Conservation (phyloP, 306 rosid species). For the Acacia crassicarpa region DNA sequence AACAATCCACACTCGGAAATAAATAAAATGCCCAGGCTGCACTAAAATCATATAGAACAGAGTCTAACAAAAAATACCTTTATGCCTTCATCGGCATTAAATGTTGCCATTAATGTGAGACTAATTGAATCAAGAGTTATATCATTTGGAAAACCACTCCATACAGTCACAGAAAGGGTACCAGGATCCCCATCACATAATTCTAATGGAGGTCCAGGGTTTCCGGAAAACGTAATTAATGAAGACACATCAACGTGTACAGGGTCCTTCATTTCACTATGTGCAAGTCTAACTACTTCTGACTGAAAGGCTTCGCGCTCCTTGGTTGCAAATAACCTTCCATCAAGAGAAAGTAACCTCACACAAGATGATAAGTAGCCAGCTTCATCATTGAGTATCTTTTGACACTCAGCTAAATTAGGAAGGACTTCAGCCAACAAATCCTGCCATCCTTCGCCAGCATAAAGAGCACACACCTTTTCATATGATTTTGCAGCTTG, state of each 20-base stretch:
- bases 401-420: conserved; percentile 92
- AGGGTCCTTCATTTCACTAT: conserved; percentile 96
- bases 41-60: conserved; percentile 31
- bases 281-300: conserved; percentile 85
- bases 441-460: conserved; percentile 98
- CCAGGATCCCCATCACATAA: conserved; percentile 95
- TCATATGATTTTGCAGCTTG: conserved; percentile 98
- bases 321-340: conserved; percentile 75
- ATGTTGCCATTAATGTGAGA: conserved; percentile 84
- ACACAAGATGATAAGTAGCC: conserved; percentile 96
- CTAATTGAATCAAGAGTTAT: conserved; percentile 91
- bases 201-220: conserved; percentile 92
- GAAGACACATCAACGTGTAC: conserved; percentile 95
- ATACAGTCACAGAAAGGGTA: conserved; percentile 74
- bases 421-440: conserved; percentile 95
- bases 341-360: conserved; percentile 93
- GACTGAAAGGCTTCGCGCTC: conserved; percentile 93
- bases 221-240: conserved; percentile 91
- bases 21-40: conserved; percentile 13
- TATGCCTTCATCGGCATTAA: conserved; percentile 88
- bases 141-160: conserved; percentile 98
- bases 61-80: conserved; percentile 60
- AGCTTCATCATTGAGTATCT: conserved; percentile 89
- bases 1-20: conserved; percentile 22
- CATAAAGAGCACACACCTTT: conserved; percentile 93